Base-by-base conservation (phyloP, 2,329 filamentous ascomycete genomes). In the Alternaria arborescens region DNA sequence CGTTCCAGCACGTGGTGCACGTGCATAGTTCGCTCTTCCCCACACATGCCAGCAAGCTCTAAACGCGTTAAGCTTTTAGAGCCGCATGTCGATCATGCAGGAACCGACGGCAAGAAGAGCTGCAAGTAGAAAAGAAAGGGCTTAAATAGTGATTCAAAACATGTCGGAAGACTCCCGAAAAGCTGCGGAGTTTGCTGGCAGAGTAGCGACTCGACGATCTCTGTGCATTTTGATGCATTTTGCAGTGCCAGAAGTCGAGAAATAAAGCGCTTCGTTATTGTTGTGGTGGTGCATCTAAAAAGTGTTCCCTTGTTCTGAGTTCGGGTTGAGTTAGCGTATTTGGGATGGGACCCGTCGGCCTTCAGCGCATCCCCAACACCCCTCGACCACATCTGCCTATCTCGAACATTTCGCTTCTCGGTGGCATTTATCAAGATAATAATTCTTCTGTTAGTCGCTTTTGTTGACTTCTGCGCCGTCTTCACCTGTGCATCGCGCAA, bases 41-140 rank as follows among this genome's bases (percentile, higher is more conserved):
- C 73, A 76, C 73, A 71, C 52, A 69, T 64, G 68, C 64, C 72
- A 69, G 63, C 64, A 60, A 68, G 57, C 60, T 65, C 64, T 67
- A 71, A 65, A 56, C 52, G 57, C 62, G 36, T 69, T 71, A 75
- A 77, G 75, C 74, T 72, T 74, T 76, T 75, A 70, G 64, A 76
- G 73, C 72, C 73, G 71, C 73, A 75, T 69, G 57, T 70, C 73
- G 74, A 70, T 73, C 74, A 75, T 64, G 73, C 58, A 58, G 58
- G 54, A 58, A 76, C 75, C 68, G 66, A 62, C 66, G 61, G 68
- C 73, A 72, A 69, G 64, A 65, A 69, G 65, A 59, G 64, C 55
- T 62, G 53, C 56, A 61, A 64, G 48, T 63, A 36, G 41, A 50
- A 57, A 56, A 55, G 60, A 59, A 61, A 65, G 58, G 52, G 54